A percentile compares a stretch with the other conserved stretches of the same genome.
These are phyloP conservation scores for Ensete ventricosum DNA, from an alignment of 176 grass and related monocot genomes.

Conservation along the genomic window DNA sequence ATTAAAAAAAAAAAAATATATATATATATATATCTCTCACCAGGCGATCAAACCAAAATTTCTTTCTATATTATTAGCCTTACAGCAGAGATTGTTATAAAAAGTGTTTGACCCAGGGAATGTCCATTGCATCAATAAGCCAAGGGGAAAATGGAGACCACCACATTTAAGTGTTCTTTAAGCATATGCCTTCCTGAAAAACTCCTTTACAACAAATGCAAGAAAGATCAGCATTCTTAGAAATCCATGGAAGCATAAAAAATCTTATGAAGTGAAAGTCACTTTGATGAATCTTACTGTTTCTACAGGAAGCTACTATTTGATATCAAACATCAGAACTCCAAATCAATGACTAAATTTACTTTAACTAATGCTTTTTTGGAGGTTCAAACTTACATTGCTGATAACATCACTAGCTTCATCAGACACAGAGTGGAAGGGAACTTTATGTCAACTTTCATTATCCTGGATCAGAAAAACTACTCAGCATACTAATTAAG, in stretches of 20 bases:
- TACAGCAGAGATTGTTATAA: too few relatives aligned
- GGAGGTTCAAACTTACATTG: conserved; percentile 35
- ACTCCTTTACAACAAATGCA: conserved; percentile 44
- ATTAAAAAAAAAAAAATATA: too few relatives aligned
- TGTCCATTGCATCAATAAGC: too few relatives aligned
- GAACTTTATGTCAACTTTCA: conserved; percentile 63
- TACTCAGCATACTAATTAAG: neutral
- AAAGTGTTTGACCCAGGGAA: too few relatives aligned
- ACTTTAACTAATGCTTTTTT: neutral
- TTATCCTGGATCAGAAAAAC: conserved; percentile 47
- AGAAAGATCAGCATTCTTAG: conserved; percentile 67
- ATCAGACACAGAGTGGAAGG: conserved; percentile 53
- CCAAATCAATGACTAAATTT: neutral
- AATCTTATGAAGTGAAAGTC: conserved; percentile 59
- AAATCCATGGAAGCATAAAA: conserved; percentile 68
- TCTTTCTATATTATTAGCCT: too few relatives aligned
- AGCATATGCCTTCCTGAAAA: neutral
- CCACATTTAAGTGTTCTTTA: too few relatives aligned
- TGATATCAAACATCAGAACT: neutral
- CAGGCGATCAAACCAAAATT: too few relatives aligned
- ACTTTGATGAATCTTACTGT: conserved; percentile 62
- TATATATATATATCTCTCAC: too few relatives aligned
- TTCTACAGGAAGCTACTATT: conserved; percentile 55
- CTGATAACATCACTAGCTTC: conserved; percentile 79
- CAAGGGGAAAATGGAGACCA: too few relatives aligned